Evolutionary conservation across 306 rosid genomes (phyloP), one percentile per base, ranked within the genome.

Genomic region (Lagenaria siceraria): DNA sequence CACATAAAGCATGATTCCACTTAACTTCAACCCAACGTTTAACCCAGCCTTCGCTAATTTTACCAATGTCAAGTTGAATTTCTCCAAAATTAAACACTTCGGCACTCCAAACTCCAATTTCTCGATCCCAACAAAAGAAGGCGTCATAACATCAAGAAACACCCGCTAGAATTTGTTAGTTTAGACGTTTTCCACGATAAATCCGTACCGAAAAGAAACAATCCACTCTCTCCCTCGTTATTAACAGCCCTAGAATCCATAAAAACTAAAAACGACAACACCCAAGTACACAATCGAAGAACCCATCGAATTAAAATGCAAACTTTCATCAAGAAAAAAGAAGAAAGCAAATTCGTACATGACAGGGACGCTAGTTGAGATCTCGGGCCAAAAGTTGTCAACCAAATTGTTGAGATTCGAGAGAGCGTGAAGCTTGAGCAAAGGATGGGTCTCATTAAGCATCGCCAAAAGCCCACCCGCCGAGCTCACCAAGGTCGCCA

Each of bases 341-440:
- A 66, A 4, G 64, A 74, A 74, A 78, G 40, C 77, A 40, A 77
- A 76, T 27, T 66, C 75, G 73, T 86, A 95, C 98, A 95, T 92
- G 86, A 88, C 82, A 29, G 97, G 90, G n/a, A 95, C 97, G 84
- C 96, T 90, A 21, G 97, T 90, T 51, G 98, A 95, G 93, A 95
- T 95, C 97, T 95, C 98, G 3, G 97, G 98, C 98, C 98, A 95
- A 76, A 95, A 95, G 54, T 60, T 88, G 76, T 95, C 97, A 6
- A 95, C 98, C 82, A 89, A 80, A 58, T 89, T 89, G 91, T 90
- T 95, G 83, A 95, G 97, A 85, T 90, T 92, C 22, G 92, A 88
- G 64, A 95, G 96, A 75, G 98, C 97, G 66, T 92, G 90, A 74
- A 89, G 90, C 90, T 95, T 95, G 69, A 95, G 97, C 36, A 77